phyloP scores from a whole-genome alignment of 2,329 filamentous ascomycete species.

The Davidsoniella neocaledoniae region DNA sequence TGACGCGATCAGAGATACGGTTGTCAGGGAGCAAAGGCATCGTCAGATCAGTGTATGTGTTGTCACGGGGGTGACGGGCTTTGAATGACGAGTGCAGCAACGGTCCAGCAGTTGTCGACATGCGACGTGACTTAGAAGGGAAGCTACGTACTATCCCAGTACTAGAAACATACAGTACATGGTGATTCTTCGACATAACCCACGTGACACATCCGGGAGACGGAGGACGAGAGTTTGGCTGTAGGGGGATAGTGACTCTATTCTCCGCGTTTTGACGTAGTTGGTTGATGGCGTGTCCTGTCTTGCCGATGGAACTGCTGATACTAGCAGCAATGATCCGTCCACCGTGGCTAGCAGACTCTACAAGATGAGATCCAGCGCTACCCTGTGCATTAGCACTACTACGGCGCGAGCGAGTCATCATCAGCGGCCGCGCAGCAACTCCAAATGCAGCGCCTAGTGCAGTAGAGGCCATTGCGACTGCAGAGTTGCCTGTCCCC shows the following conservation, averaged over 20 bases:
- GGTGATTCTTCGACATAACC: slow-evolving; percentile 44
- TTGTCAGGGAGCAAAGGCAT: slow-evolving; percentile 46
- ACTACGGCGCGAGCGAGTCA: slow-evolving; percentile 30
- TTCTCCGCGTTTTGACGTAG: slow-evolving; percentile 62
- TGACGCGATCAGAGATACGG: slow-evolving; percentile 17
- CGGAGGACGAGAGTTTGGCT: slow-evolving; percentile 28
- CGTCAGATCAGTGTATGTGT: slow-evolving; percentile 48
- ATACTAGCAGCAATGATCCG: slow-evolving; percentile 58
- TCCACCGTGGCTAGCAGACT: slow-evolving; percentile 51
- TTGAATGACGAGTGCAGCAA: not conserved
- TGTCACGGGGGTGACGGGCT: slow-evolving; percentile 19
- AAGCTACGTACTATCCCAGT: slow-evolving; percentile 52
- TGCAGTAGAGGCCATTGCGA: slow-evolving; percentile 54
- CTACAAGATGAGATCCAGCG: slow-evolving; percentile 16
- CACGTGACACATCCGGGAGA: slow-evolving; percentile 46
- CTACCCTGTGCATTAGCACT: slow-evolving; percentile 5
- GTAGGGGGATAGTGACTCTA: slow-evolving; percentile 49
- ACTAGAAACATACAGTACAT: slow-evolving; percentile 47
- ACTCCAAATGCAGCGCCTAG: slow-evolving; percentile 49
- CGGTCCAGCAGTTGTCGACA: slow-evolving; percentile 22
- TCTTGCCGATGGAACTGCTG: slow-evolving; percentile 56
- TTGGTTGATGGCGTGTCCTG: slow-evolving; percentile 51
- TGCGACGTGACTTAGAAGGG: slow-evolving; percentile 39
- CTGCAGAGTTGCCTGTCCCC: slow-evolving; percentile 36
- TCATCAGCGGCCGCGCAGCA: slow-evolving; percentile 45